A percentile compares a stretch with the other conserved stretches of the same genome.
phyloP scores from a whole-genome alignment of 2,329 filamentous ascomycete species.

The Phialemoniopsis sp. region DNA sequence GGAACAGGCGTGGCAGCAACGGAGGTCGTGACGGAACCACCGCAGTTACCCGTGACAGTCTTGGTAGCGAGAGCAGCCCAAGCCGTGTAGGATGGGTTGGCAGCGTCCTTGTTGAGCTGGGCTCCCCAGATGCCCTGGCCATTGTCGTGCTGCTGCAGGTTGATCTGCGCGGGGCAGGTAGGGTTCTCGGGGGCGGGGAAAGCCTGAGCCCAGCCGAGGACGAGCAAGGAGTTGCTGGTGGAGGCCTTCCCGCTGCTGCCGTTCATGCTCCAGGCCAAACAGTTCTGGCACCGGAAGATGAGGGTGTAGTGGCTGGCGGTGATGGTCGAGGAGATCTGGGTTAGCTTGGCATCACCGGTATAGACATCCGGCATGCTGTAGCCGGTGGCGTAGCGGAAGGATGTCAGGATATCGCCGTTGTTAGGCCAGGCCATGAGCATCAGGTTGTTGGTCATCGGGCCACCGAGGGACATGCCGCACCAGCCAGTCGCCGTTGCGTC shows the following conservation, averaged over 20 bases:
- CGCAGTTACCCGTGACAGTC: slow-evolving; percentile 18
- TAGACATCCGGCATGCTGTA: slow-evolving; percentile 53
- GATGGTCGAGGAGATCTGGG: slow-evolving; percentile 48
- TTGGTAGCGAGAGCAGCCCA: slow-evolving; percentile 25
- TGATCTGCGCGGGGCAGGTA: slow-evolving; percentile 21
- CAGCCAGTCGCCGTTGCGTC: slow-evolving; percentile 29
- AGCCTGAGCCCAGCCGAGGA: slow-evolving; percentile 48
- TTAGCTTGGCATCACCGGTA: slow-evolving; percentile 52
- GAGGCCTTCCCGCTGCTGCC: slow-evolving; percentile 33
- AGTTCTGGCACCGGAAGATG: slow-evolving; percentile 55
- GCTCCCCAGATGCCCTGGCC: slow-evolving; percentile 23
- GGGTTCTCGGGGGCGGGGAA: slow-evolving; percentile 29
- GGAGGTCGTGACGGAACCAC: no score
- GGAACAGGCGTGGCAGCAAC: neutral
- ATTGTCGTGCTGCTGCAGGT: slow-evolving; percentile 24
- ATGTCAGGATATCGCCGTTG: slow-evolving; percentile 40
- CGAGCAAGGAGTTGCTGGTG: slow-evolving; percentile 18
- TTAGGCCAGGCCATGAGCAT: slow-evolving; percentile 49
- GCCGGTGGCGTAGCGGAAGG: slow-evolving; percentile 47
- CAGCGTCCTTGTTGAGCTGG: slow-evolving; percentile 16
- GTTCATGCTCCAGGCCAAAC: slow-evolving; percentile 40
- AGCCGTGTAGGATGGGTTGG: slow-evolving; percentile 21
- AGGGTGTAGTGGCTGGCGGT: slow-evolving; percentile 52
- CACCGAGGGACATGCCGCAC: slow-evolving; percentile 48
- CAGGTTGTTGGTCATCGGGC: slow-evolving; percentile 47